Evolutionary conservation across 148 eudicot species (phyloP).

Genomic region (Heliosperma pusillum): DNA sequence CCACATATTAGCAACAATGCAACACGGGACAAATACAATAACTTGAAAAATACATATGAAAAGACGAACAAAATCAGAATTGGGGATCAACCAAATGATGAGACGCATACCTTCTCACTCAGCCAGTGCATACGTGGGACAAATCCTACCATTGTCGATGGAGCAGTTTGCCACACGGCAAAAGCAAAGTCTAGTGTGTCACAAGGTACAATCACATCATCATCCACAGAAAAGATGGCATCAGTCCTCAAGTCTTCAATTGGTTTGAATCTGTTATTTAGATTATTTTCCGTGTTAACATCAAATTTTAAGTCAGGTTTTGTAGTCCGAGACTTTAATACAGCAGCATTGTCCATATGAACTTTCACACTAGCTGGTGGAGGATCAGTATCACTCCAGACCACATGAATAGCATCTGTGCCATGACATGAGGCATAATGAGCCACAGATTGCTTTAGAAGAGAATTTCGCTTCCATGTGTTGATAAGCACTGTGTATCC

Average conservation of each 20-base stretch:
- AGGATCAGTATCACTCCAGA: constrained; percentile 71
- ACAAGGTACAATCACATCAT: constrained; percentile 74
- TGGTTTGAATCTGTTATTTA: constrained; percentile 71
- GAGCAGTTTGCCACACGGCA: constrained; percentile 75
- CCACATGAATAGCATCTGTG: constrained; percentile 71
- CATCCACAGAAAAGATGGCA: constrained; percentile 76
- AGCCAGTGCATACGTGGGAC: constrained; percentile 76
- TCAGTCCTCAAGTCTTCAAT: constrained; percentile 50
- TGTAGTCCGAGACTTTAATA: constrained; percentile 42
- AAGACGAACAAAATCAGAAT: not conserved
- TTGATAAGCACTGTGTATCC: constrained; percentile 73
- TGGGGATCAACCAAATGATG: not conserved
- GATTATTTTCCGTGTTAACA: constrained; percentile 56
- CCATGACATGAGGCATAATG: constrained; percentile 72
- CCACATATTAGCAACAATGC: not conserved
- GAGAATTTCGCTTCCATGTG: constrained; percentile 74
- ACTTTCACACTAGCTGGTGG: constrained; percentile 47
- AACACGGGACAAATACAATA: not conserved
- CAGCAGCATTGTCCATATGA: constrained; percentile 41
- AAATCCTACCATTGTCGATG: constrained; percentile 74
- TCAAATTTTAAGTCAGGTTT: constrained; percentile 58
- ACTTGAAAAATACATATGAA: not conserved
- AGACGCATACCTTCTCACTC: constrained; percentile 45
- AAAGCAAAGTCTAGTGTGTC: constrained; percentile 61
- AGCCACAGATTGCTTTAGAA: constrained; percentile 65